Evolutionary conservation across 2,329 filamentous ascomycete genomes (phyloP), one percentile per base, ranked within the genome.

Genomic region (Eurotiales sp.): DNA sequence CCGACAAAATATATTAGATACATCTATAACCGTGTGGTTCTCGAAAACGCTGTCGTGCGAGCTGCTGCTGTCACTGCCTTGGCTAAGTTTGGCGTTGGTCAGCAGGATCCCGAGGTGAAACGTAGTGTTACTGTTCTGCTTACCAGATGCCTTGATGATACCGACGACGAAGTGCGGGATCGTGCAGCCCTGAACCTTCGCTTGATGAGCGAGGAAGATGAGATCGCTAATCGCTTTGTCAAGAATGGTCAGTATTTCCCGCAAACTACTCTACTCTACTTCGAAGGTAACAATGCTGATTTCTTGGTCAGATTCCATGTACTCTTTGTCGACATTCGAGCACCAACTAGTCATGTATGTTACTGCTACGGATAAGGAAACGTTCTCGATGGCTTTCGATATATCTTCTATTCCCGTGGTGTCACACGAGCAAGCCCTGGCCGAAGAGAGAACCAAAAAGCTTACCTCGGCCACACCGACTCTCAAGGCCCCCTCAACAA

Each of bases 1-100:
- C 93, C 93, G 0, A 97, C 93, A 51, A 97, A 99, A 79, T 99
- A 96, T 70, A 96, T 99, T 61, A 88, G 93, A 52, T 99, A 97
- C 72, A 99, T 99, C 66, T 99, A 99, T 78, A 99, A 99, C 76
- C 84, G 93, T 54, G 92, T 99, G 19, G 93, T 99, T 14, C 76
- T 99, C 47, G 93, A 99, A 73, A 99, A 99, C 67, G 90, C 93
- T 36, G 90, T 96, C 56, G 91, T 99, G 17, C 83, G 93, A 60
- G 93, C 93, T 44, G 91, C 93, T 8, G 93, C 93, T 47, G 95
- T 97, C 21, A 97, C 93, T 21, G 93, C 93, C 2, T 75, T 99
- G 56, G 90, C 92, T 63, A 99, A 97, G 72, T 99, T 99, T 65
- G 93, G 93, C 62, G 92, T 97, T 53, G 91, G 89, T 29, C 93